A percentile compares a stretch with the other conserved stretches of the same genome.
These are phyloP conservation scores for Corymbia maculata DNA, from an alignment of 345 rosid species.

Conservation along the genomic window DNA sequence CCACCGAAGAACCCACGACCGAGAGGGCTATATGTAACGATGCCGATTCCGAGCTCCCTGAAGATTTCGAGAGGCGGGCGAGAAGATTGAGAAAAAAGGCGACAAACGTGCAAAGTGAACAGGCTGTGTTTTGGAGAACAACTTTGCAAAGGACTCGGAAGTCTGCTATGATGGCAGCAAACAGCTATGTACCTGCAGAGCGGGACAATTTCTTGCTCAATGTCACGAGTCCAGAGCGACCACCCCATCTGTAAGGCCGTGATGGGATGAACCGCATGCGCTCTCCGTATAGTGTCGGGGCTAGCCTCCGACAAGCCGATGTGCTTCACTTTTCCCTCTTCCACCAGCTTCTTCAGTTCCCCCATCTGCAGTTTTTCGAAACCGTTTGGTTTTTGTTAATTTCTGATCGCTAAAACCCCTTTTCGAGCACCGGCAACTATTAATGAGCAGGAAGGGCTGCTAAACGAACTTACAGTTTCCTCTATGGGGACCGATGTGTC, in stretches of 20 bases:
- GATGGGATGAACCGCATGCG: slow-evolving; percentile 35
- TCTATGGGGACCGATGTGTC: slow-evolving; percentile 13
- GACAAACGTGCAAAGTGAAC: neutral
- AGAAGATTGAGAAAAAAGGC: neutral
- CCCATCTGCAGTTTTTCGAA: slow-evolving; percentile 11
- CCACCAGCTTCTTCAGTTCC: slow-evolving; percentile 27
- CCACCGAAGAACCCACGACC: slow-evolving; percentile 8
- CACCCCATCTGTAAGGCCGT: slow-evolving; percentile 38
- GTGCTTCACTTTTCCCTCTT: slow-evolving; percentile 33
- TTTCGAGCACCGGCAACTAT: neutral
- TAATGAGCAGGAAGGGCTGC: neutral
- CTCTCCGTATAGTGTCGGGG: slow-evolving; percentile 26
- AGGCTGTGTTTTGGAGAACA: neutral
- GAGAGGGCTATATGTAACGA: slow-evolving; percentile 11
- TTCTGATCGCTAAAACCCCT: neutral
- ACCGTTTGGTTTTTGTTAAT: neutral
- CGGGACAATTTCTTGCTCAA: slow-evolving; percentile 30
- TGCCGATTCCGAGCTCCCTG: slow-evolving; percentile 12
- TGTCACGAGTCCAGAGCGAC: slow-evolving; percentile 26
- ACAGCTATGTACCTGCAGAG: slow-evolving; percentile 12
- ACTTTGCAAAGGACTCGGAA: neutral
- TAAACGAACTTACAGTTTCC: slow-evolving; percentile 7
- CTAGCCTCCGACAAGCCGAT: slow-evolving; percentile 42
- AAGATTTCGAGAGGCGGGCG: neutral
- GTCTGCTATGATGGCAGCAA: neutral